Evolutionary conservation across 2,329 filamentous ascomycete species (phyloP), one percentile per base, ranked within the genome.

Genomic region (Penicillium freii): DNA sequence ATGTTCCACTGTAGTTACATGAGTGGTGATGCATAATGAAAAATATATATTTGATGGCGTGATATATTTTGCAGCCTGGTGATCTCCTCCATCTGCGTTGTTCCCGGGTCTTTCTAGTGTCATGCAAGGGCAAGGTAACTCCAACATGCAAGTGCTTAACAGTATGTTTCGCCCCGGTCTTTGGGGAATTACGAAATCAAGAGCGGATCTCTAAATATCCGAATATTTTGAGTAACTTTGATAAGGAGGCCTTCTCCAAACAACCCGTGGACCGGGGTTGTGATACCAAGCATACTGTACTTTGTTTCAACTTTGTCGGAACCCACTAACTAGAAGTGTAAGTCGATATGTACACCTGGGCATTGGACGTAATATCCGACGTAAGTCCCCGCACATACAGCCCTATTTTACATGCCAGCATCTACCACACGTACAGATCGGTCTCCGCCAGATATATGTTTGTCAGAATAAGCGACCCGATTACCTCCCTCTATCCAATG

Each of bases 11-110:
- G 9, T 50, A 43, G 10, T 13, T 29, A 48, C 19, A 17, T 55
- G 44, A 6, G 19, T 48, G 19, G n/a, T 49, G 44, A 54, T 52
- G 48, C 42, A 56, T 46, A 52, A 52, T 53, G 48, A 56, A 49
- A 49, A 49, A 33, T 33, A 21, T 40, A 49, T 34, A 39, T 31
- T 27, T 29, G 25, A 50, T 43, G 52, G 21, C 44, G 15, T 54
- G 19, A 36, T 34, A 50, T 27, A 45, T 47, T 34, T 31, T 39
- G 5, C 31, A 21, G 39, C 21, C 21, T 29, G 29, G 7, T 42
- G 19, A 5, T 45, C 34, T 27, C 40, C 27, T 13, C 36, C 19
- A 21, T 45, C 17, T 15, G 8, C 4, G 36, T 42, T 33, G 19
- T 33, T 33, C 34, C 5, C 5, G 7, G 27, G 17, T 17, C 38